Base-by-base conservation (phyloP, 1,284 basidiomycete genomes). In the Cryptococcus sp. region DNA sequence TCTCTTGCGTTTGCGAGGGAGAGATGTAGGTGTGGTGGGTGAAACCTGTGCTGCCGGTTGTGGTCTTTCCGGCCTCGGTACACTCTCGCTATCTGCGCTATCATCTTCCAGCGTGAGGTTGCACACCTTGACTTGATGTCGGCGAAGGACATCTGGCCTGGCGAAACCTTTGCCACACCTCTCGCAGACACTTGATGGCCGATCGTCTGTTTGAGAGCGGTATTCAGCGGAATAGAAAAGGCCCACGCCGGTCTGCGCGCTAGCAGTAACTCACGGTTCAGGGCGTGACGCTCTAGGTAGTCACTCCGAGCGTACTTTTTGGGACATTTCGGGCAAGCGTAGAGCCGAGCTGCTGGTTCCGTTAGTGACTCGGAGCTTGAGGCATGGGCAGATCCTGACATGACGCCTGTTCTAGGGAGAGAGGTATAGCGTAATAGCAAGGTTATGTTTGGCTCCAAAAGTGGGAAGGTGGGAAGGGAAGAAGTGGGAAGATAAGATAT, bases 231-330 rank as follows among this genome's bases (percentile, higher is more conserved):
- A 22, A 44, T 44, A 34, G 29, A 34, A 10, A 34, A 34, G 29
- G 29, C 5, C 8, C 29, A 34, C 8, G 29, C 29, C 13, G 13
- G 29, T 4, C 29, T 10, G 39, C 10, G 17, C 22, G 5, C 20
- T 13, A 34, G 25, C 45, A 20, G 26, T 19, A 16, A 54, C 58
- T 38, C 38, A 65, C 63, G 63, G 37, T 62, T 65, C 37, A 65
- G 48, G 8, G 53, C 58, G 54, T 65, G 63, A 16, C 63, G 52
- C 46, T 62, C 60, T 19, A 65, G 53, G 25, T 65, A 65, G 46
- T 65, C 63, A 40, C 55, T 45, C 29, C 63, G 46, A 2, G 43
- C 34, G 34, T 65, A 65, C 17, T 26, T 39, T 43, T 65, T 65
- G 13, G 48, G 29, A 46, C 63, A 65, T 23, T 58, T 38, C 25